phyloP scores from a whole-genome alignment of 495 filamentous ascomycete genomes.

The Beverwykella pulmonaria region DNA sequence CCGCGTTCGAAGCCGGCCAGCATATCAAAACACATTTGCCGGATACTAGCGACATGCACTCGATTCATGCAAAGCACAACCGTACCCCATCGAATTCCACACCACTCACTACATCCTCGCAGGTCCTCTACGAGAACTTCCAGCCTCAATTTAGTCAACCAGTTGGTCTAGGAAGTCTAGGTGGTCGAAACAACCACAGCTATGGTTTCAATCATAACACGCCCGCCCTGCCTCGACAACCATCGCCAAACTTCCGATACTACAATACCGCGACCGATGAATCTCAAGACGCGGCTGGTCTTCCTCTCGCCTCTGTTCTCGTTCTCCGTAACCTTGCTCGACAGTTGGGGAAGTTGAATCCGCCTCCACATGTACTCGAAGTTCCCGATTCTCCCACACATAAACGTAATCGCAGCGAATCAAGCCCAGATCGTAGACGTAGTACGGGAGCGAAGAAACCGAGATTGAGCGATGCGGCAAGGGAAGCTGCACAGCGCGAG shows the following conservation, averaged over 20 bases:
- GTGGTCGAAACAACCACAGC: conserved; percentile 40
- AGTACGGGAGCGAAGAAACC: conserved; percentile 30
- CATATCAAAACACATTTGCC: conserved; percentile 70
- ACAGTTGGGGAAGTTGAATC: conserved; percentile 38
- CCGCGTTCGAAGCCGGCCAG: conserved; percentile 53
- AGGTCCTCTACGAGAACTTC: conserved; percentile 27
- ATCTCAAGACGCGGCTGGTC: conserved; percentile 74
- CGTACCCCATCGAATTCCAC: conserved; percentile 32
- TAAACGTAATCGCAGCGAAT: conserved; percentile 16
- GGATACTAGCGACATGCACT: conserved; percentile 46
- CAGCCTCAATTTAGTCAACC: conserved; percentile 36
- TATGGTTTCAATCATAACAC: conserved; percentile 45
- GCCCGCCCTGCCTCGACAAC: conserved; percentile 49
- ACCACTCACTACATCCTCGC: conserved; percentile 18
- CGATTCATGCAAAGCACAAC: conserved; percentile 39
- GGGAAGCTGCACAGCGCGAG: conserved; percentile 49
- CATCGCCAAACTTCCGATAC: conserved; percentile 52
- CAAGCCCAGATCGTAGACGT: conserved; percentile 18
- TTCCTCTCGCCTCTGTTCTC: conserved; percentile 80
- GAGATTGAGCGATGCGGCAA: conserved; percentile 60
- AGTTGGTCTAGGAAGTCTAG: conserved; percentile 24
- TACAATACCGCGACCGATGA: conserved; percentile 80
- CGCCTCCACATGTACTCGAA: conserved; percentile 8
- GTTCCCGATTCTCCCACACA: conserved; percentile 25
- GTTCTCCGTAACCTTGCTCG: conserved; percentile 85